These are phyloP conservation scores for Podospora australis DNA, from an alignment of 495 filamentous ascomycete genomes.

Conservation along the genomic window DNA sequence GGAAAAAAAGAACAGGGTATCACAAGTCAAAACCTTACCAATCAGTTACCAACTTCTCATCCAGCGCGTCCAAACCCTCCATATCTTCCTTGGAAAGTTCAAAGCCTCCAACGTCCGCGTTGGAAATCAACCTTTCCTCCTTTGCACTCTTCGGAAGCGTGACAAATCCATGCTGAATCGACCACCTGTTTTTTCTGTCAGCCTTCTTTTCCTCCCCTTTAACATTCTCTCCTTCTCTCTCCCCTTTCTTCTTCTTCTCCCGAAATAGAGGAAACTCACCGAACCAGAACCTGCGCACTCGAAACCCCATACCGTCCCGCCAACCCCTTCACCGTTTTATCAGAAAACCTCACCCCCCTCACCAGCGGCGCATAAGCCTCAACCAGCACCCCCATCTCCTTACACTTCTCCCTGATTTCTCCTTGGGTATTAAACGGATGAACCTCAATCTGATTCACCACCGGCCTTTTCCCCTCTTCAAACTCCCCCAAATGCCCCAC, in stretches of 20 bases:
- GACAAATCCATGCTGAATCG: slow-evolving; percentile 69
- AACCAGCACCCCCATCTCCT: slow-evolving; percentile 48
- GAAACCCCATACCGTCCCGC: slow-evolving; percentile 53
- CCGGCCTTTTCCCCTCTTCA: slow-evolving; percentile 35
- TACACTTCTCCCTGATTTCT: slow-evolving; percentile 51
- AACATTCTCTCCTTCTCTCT: too few relatives aligned
- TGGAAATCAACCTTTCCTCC: slow-evolving; percentile 54
- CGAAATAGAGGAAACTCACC: too few relatives aligned
- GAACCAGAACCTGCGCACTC: slow-evolving; percentile 55
- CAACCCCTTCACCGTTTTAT: slow-evolving; percentile 44
- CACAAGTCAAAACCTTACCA: slow-evolving; percentile 33
- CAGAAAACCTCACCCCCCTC: slow-evolving; percentile 49
- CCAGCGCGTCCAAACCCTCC: slow-evolving; percentile 54
- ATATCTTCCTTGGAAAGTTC: slow-evolving; percentile 58
- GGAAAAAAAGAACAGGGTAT: slow-evolving; percentile 8
- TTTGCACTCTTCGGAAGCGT: slow-evolving; percentile 67
- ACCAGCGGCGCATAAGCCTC: slow-evolving; percentile 63
- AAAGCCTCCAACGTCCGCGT: slow-evolving; percentile 62
- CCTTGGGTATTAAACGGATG: slow-evolving; percentile 62
- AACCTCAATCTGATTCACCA: slow-evolving; percentile 63
- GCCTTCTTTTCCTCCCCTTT: too few relatives aligned
- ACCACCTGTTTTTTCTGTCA: too few relatives aligned
- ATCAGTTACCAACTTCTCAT: slow-evolving; percentile 60
- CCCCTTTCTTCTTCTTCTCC: too few relatives aligned
- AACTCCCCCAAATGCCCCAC: slow-evolving; percentile 47